Evolutionary conservation across 495 filamentous ascomycete genomes (phyloP).

Genomic region (Xanthoparmelia taractica): DNA sequence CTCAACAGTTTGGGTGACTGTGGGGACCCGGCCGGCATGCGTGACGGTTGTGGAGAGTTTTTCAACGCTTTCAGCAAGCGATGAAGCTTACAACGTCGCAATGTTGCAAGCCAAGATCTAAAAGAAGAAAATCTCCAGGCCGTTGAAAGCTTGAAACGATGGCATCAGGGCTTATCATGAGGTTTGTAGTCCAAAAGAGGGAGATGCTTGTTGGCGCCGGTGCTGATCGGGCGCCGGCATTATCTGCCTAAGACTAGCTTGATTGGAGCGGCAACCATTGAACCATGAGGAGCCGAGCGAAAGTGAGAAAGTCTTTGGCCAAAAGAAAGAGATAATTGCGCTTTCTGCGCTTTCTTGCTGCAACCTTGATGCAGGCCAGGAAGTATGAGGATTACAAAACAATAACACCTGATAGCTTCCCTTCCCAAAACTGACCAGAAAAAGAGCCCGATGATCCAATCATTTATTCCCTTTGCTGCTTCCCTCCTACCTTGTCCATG

Average conservation of each 20-base stretch:
- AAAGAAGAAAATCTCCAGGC: background rate
- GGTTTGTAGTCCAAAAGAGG: background rate
- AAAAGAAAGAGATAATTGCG: background rate
- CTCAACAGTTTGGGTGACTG: background rate
- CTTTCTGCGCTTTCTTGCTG: background rate
- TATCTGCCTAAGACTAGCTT: background rate
- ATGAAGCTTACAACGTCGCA: background rate
- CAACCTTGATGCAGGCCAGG: background rate
- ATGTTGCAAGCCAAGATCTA: too few species aligned
- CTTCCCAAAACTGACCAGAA: background rate
- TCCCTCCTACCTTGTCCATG: background rate
- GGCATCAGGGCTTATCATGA: background rate
- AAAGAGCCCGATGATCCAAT: background rate
- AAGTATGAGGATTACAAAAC: background rate
- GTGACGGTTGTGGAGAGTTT: background rate
- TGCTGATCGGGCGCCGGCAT: background rate
- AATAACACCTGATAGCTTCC: background rate
- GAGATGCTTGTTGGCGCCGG: background rate
- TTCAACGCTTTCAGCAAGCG: background rate
- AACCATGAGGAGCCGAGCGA: background rate
- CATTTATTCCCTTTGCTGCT: background rate
- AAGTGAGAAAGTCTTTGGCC: background rate
- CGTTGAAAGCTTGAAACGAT: constrained; percentile 1
- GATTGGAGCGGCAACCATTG: constrained; percentile 8
- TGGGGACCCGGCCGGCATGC: background rate